phyloP scores from a whole-genome alignment of 768 basidiomycete species.

The Rhodocollybia butyracea region DNA sequence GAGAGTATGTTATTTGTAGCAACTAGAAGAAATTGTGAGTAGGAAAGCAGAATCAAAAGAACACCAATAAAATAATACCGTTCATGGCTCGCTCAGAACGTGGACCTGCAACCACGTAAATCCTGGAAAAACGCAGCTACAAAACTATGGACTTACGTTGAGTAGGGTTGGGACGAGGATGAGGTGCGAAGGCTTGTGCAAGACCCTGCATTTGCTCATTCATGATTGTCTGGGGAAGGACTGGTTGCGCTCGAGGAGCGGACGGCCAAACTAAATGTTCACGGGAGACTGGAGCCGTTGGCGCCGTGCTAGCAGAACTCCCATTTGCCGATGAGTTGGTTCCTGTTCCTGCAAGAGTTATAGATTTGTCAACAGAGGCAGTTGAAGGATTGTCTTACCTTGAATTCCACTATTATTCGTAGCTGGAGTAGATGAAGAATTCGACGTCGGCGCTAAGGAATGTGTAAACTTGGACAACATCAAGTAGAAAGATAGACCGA shows the following conservation, averaged over 20 bases:
- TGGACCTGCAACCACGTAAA: too few relatives aligned
- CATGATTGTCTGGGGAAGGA: neutral
- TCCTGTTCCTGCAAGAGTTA: neutral
- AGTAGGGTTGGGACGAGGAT: neutral
- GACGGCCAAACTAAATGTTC: too few relatives aligned
- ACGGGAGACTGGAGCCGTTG: neutral
- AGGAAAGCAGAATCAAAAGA: too few relatives aligned
- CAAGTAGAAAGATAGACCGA: too few relatives aligned
- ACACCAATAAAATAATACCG: too few relatives aligned
- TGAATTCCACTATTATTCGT: neutral
- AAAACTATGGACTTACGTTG: neutral
- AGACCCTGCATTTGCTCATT: neutral
- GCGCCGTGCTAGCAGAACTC: neutral
- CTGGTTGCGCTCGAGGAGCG: too few relatives aligned
- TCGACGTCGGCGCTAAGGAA: too few relatives aligned
- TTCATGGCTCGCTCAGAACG: too few relatives aligned
- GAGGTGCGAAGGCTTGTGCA: neutral
- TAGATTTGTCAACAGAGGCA: neutral
- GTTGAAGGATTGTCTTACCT: neutral
- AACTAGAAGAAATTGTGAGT: too few relatives aligned
- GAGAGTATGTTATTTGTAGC: too few relatives aligned
- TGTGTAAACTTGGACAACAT: too few relatives aligned
- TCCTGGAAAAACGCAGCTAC: too few relatives aligned
- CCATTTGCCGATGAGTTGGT: neutral
- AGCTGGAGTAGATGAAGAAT: neutral